Evolutionary conservation across 2,329 filamentous ascomycete species (phyloP).

Genomic region (Spiromastix sp.): DNA sequence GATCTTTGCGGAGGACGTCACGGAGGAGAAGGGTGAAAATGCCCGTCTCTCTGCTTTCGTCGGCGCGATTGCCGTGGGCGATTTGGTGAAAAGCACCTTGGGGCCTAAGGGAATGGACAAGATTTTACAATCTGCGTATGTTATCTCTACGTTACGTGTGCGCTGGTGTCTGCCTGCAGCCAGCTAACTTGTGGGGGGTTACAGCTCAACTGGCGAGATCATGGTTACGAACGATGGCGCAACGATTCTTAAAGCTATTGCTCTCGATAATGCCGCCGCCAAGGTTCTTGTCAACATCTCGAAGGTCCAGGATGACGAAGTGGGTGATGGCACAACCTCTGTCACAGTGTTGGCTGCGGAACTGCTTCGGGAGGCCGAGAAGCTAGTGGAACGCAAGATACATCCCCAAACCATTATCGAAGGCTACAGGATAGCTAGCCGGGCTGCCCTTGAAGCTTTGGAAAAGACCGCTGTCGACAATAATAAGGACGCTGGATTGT

Average conservation of each 20-base stretch:
- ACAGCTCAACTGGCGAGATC: constrained; percentile 85
- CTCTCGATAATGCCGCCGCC: constrained; percentile 93
- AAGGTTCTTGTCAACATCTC: constrained; percentile 99
- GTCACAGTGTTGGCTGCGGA: constrained; percentile 92
- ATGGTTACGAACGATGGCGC: constrained; percentile 99
- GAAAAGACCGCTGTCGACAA: constrained; percentile 81
- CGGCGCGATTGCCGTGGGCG: constrained; percentile 93
- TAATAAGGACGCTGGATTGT: constrained; percentile 70
- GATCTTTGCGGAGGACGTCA: constrained; percentile 95
- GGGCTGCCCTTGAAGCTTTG: constrained; percentile 73
- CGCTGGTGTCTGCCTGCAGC: too few species aligned
- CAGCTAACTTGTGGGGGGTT: constrained; percentile 12
- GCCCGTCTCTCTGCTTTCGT: constrained; percentile 97
- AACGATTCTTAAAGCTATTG: constrained; percentile 96
- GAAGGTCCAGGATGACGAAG: constrained; percentile 98
- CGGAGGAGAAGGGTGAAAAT: constrained; percentile 98
- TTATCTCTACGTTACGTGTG: too few species aligned
- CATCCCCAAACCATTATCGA: constrained; percentile 99
- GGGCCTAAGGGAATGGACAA: constrained; percentile 99
- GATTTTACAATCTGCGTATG: constrained; percentile 88
- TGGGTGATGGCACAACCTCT: constrained; percentile 96
- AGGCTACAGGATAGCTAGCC: constrained; percentile 93
- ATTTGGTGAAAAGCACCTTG: constrained; percentile 92
- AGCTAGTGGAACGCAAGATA: constrained; percentile 95
- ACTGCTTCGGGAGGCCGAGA: constrained; percentile 89